These are phyloP conservation scores for Syncephalis fuscata DNA, from an alignment of 371 early-diverging fungal species.

Conservation along the genomic window DNA sequence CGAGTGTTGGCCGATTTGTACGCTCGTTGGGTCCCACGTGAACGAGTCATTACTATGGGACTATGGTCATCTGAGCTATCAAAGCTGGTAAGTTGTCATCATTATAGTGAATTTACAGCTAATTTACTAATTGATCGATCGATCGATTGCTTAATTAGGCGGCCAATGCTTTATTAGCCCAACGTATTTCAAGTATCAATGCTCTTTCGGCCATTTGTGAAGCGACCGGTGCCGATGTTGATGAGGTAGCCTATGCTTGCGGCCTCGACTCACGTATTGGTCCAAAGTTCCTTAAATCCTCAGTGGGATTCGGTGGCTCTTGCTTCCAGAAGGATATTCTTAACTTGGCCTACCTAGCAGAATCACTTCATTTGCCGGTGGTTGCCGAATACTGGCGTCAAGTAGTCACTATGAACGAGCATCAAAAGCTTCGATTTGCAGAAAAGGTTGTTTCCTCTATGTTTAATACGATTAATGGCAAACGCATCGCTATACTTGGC, in stretches of 20 bases:
- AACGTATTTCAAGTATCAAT: constrained; percentile 90
- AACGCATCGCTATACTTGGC: constrained; percentile 71
- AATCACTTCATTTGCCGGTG: constrained; percentile 70
- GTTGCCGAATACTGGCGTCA: constrained; percentile 91
- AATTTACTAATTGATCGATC: not conserved
- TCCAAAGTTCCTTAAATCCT: constrained; percentile 80
- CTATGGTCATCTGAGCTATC: constrained; percentile 90
- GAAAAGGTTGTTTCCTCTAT: constrained; percentile 40
- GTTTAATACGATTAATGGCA: constrained; percentile 74
- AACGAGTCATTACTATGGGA: constrained; percentile 79
- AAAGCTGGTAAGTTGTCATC: constrained; percentile 44
- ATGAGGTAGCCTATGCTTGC: constrained; percentile 84
- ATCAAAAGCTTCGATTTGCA: constrained; percentile 81
- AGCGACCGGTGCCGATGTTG: constrained; percentile 89
- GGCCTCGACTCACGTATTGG: constrained; percentile 84
- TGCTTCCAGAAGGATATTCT: constrained; percentile 95
- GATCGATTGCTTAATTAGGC: constrained; percentile 28
- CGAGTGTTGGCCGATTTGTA: constrained; percentile 59
- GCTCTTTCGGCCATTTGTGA: constrained; percentile 87
- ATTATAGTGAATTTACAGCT: not conserved
- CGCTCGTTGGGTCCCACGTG: constrained; percentile 58
- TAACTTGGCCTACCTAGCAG: constrained; percentile 76
- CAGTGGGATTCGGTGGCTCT: constrained; percentile 88
- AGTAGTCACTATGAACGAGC: constrained; percentile 83
- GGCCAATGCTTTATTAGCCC: constrained; percentile 90